Base-by-base conservation (phyloP, 192 early-diverging fungal genomes). In the Rhizoclosmatium sp. region DNA sequence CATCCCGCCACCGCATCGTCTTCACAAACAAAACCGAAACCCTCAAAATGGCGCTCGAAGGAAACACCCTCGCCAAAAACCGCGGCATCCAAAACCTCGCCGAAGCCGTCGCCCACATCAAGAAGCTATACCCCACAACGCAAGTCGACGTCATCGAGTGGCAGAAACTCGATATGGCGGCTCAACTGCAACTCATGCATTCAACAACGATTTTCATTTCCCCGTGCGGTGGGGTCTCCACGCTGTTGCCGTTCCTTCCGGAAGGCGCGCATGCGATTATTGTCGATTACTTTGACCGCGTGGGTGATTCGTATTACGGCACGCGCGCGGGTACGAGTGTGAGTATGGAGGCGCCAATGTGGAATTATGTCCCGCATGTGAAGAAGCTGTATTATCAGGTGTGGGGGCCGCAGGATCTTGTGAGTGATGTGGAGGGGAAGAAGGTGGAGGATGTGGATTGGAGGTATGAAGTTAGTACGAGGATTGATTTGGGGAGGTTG, bases 381-480 rank as follows among this genome's bases (percentile, higher is more conserved):
- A 68, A 72, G 41, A 83, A 83, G 51, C 82, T 71, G 69, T 83
- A 83, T 70, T 83, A 83, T 70, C 82, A 83, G 51, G 79, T 83
- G 4, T 65, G 79, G 71, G 45, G 40, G 7, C 45, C 21, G 2
- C n/a, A 31, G 31, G 71, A 81, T 47, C 47, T 80, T 31, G 72
- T 69, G 41, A 48, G 69, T 59, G 78, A 78, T 46, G 49, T 76
- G 9, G 60, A 61, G 10, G 64, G 64, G 10, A 74, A 75, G 56
- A 46, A 45, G n/a, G 47, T 80, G 7, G 82, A 72, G 23, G 79
- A 75, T 16, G 54, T 67, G 2, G 72, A 74, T 71, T 80, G 76
- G 79, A 21, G 82, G 1, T 81, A 83, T 46, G 69, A 69, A 14
- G 73, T 60, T 31, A 79, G 76, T 3, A 72, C 81, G 19, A 40